A percentile compares a stretch with the other conserved stretches of the same genome.
These are phyloP conservation scores for Hypoxylon sp. DNA, from an alignment of 2,329 filamentous ascomycete genomes.

Conservation along the genomic window DNA sequence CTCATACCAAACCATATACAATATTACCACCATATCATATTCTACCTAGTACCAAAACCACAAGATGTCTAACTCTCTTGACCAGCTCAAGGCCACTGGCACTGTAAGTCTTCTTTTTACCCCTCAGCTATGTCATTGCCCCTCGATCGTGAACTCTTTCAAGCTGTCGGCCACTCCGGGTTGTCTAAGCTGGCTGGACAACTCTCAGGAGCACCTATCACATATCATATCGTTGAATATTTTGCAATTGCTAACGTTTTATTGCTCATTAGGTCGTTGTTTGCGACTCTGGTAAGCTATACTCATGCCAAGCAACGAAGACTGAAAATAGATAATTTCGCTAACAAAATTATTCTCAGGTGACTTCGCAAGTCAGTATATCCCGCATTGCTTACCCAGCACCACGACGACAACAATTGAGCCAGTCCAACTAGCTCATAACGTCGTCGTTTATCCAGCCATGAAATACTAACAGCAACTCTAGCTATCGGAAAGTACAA, in stretches of 20 bases:
- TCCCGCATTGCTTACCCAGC: conserved; percentile 22
- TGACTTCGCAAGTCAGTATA: conserved; percentile 78
- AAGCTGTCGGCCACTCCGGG: conserved; percentile 6
- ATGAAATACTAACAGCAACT: conserved; percentile 26
- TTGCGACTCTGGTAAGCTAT: conserved; percentile 86
- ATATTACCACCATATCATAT: conserved; percentile 4
- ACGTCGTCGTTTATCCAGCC: background rate
- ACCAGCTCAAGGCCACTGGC: conserved; percentile 96
- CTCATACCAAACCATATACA: background rate
- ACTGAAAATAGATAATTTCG: conserved; percentile 14
- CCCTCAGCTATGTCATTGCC: conserved; percentile 40
- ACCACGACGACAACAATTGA: conserved; percentile 4
- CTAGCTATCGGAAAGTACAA: conserved; percentile 98
- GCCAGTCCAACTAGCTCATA: background rate
- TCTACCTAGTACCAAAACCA: no score
- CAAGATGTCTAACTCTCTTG: conserved; percentile 86
- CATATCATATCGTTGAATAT: background rate
- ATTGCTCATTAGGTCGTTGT: conserved; percentile 77
- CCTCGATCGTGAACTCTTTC: conserved; percentile 41
- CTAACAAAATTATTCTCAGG: conserved; percentile 57
- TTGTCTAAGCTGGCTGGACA: background rate
- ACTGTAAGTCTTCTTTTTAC: conserved; percentile 73
- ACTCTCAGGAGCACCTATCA: background rate
- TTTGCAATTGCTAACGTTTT: conserved; percentile 36
- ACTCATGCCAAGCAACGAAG: conserved; percentile 9